Conservation (phyloP, 2,329 filamentous ascomycete genomes). For the Cladosporium sp. region DNA sequence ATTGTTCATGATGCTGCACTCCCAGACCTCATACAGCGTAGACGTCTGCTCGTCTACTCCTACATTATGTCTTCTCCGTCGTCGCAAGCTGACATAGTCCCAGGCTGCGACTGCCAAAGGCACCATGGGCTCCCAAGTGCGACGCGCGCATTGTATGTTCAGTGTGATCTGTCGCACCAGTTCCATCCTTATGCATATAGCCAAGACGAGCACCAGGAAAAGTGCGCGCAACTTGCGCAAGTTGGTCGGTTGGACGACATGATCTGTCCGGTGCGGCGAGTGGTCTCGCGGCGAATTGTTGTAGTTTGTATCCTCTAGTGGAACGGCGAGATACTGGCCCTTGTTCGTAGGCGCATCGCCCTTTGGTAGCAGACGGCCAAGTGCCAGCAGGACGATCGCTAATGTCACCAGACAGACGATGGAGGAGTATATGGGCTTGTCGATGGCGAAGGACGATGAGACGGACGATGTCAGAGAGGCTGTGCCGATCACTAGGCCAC, state of each 20-base stretch:
- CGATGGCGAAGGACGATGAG: conserved; percentile 32
- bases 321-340: conserved; percentile 24
- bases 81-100: conserved; percentile 23
- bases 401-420: conserved; percentile 39
- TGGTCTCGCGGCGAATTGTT: conserved; percentile 17
- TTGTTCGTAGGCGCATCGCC: conserved; percentile 19
- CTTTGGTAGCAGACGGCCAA: conserved; percentile 32
- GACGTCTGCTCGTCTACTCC: conserved; percentile 20
- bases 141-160: conserved; percentile 40
- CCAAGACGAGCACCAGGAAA: conserved; percentile 26
- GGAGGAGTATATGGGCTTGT: conserved; percentile 44
- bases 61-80: conserved; percentile 14
- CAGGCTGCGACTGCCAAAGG: conserved; percentile 26
- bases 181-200: conserved; percentile 33
- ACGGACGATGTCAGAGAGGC: conserved; percentile 21
- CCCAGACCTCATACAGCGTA: conserved; percentile 31
- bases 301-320: conserved; percentile 26
- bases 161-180: conserved; percentile 38
- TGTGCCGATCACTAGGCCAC: conserved; percentile 28
- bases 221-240: conserved; percentile 24
- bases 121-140: conserved; percentile 26
- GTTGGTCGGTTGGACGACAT: conserved; percentile 23
- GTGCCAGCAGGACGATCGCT: conserved; percentile 35
- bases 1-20: conserved; percentile 30
- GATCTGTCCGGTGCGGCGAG: conserved; percentile 17